Conservation (phyloP, 495 filamentous ascomycete genomes). For the Neurospora sp. region DNA sequence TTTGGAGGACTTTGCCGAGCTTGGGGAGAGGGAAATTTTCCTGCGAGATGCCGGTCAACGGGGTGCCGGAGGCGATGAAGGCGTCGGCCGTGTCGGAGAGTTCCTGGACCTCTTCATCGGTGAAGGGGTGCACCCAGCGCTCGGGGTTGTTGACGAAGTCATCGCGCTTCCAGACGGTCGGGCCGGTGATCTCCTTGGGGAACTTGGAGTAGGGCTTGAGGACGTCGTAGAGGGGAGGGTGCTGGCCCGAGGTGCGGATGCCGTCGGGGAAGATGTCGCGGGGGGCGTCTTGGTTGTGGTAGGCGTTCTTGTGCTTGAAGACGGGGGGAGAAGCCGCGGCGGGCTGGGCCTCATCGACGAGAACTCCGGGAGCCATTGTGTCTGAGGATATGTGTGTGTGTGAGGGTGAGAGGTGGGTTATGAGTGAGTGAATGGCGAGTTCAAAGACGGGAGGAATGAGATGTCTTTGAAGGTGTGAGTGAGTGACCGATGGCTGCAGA, state of each 20-base stretch:
- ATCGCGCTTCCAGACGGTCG: constrained; percentile 68
- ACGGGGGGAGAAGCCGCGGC: background rate
- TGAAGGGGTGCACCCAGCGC: constrained; percentile 68
- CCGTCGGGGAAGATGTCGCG: constrained; percentile 35
- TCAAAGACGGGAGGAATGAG: background rate
- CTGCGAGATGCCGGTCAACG: constrained; percentile 68
- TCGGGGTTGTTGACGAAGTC: constrained; percentile 64
- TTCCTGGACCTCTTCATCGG: constrained; percentile 54
- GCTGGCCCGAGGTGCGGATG: constrained; percentile 68
- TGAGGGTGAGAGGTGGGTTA: background rate
- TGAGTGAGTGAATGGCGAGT: background rate
- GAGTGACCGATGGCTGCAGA: background rate
- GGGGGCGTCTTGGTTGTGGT: constrained; percentile 16
- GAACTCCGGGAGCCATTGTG: constrained; percentile 25
- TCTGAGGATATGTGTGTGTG: background rate
- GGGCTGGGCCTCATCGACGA: constrained; percentile 17
- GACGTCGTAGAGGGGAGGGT: constrained; percentile 57
- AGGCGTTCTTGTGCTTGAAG: background rate
- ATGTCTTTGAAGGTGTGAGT: background rate
- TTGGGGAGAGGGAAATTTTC: constrained; percentile 57
- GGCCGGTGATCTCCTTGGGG: constrained; percentile 61
- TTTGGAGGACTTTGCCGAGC: constrained; percentile 44
- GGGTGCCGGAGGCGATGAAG: constrained; percentile 51
- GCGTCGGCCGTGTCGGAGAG: constrained; percentile 55
- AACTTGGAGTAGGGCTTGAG: constrained; percentile 62